Evolutionary conservation across 1,284 basidiomycete genomes (phyloP).

Genomic region (Fistulina hepatica): DNA sequence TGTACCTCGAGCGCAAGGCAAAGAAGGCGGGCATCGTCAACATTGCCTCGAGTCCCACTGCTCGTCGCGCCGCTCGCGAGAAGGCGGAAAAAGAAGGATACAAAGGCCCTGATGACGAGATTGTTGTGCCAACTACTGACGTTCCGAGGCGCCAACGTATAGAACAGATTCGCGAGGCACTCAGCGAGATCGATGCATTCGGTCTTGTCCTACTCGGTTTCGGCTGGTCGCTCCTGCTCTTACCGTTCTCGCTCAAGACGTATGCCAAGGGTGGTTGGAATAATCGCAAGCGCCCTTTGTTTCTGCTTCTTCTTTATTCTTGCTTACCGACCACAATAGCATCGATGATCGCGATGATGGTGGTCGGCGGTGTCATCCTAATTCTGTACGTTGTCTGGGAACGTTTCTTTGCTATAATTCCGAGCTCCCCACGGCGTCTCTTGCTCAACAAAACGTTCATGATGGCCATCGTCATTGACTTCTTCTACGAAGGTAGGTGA

Average conservation of each 20-base stretch:
- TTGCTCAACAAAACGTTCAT: conserved; percentile 13
- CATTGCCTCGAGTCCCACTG: conserved; percentile 13
- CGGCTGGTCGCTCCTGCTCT: conserved; percentile 42
- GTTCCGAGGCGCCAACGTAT: not conserved
- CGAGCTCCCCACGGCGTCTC: conserved; percentile 12
- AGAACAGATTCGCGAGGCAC: conserved; percentile 1
- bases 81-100: conserved; percentile 6
- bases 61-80: conserved; percentile 7
- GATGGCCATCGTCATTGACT: conserved; percentile 6
- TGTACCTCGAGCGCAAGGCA: conserved; percentile 11
- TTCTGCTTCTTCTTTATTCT: too few species aligned
- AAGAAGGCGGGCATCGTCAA: conserved; percentile 10
- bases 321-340: too few species aligned
- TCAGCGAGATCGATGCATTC: conserved; percentile 27
- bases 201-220: conserved; percentile 48
- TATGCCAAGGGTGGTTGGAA: conserved; percentile 28
- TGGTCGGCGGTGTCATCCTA: conserved; percentile 10
- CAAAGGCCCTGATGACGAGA: conserved; percentile 6
- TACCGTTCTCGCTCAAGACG: conserved; percentile 44
- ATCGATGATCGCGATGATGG: conserved; percentile 25
- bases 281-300: conserved; percentile 13
- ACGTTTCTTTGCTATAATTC: conserved; percentile 7
- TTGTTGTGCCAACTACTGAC: conserved; percentile 3
- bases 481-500: conserved; percentile 20
- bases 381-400: conserved; percentile 13